Percentiles rank a stretch among this genome's conserved stretches.
phyloP scores from a whole-genome alignment of 768 basidiomycete species.

The Zangia roseola region DNA sequence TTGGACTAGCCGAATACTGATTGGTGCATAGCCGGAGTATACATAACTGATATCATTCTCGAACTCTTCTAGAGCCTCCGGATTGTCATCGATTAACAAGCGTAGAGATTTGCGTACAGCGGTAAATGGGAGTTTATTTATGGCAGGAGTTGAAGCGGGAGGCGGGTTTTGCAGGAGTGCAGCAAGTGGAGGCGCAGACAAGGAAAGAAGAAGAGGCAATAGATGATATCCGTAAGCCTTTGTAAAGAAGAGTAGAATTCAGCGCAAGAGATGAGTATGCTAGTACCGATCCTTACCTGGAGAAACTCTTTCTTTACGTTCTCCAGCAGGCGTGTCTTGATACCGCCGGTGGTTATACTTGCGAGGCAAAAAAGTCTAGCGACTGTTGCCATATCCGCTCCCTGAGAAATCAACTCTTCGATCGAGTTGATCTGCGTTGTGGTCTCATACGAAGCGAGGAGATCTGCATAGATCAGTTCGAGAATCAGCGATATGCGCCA shows the following conservation, averaged over 20 bases:
- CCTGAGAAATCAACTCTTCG: constrained; percentile 88
- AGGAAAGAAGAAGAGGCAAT: constrained; percentile 64
- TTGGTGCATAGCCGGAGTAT: constrained; percentile 96
- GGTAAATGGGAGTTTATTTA: constrained; percentile 68
- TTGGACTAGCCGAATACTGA: constrained; percentile 89
- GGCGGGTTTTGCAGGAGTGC: constrained; percentile 65
- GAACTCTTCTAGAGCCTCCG: constrained; percentile 72
- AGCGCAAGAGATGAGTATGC: not conserved
- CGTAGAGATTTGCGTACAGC: constrained; percentile 79
- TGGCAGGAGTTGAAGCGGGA: constrained; percentile 47
- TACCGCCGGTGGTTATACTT: constrained; percentile 79
- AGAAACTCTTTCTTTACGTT: constrained; percentile 89
- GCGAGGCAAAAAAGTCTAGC: constrained; percentile 83
- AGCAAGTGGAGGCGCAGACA: constrained; percentile 64
- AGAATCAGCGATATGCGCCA: constrained; percentile 7
- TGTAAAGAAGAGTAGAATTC: constrained; percentile 23
- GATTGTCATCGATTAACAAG: constrained; percentile 86
- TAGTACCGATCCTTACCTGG: constrained; percentile 48
- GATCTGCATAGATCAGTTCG: constrained; percentile 48
- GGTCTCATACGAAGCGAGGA: constrained; percentile 91
- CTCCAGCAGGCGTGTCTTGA: constrained; percentile 85
- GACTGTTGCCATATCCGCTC: constrained; percentile 76
- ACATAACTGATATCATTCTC: constrained; percentile 96
- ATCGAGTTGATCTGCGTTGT: constrained; percentile 78
- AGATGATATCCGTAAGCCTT: constrained; percentile 77